phyloP scores from a whole-genome alignment of 1,139 yeast genomes.

The Sporopachydermia cereana region DNA sequence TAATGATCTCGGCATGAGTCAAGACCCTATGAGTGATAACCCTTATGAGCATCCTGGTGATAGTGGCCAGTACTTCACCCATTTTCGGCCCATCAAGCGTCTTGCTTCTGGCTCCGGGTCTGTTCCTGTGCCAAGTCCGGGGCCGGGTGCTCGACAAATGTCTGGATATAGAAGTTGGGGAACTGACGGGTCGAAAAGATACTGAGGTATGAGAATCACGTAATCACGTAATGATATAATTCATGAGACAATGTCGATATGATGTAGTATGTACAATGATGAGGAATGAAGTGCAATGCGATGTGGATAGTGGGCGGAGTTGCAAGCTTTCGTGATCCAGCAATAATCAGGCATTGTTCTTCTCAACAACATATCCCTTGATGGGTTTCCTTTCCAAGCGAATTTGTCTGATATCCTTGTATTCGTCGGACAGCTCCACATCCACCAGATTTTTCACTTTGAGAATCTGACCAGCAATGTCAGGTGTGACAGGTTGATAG shows the following conservation, averaged over 20 bases:
- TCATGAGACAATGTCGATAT: too few species aligned
- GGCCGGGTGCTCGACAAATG: neutral
- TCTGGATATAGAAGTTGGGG: conserved; percentile 2
- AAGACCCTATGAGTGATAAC: neutral
- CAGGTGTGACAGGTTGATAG: conserved; percentile 63
- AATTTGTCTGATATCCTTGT: conserved; percentile 16
- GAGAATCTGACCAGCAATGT: conserved; percentile 76
- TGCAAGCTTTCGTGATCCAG: neutral
- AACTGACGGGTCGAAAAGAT: too few species aligned
- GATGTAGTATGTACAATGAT: too few species aligned
- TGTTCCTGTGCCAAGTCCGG: conserved; percentile 3
- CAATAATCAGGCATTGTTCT: neutral
- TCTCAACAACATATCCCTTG: conserved; percentile 3
- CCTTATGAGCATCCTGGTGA: neutral
- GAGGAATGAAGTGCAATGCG: too few species aligned
- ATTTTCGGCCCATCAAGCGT: neutral
- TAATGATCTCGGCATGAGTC: neutral
- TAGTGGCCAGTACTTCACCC: neutral
- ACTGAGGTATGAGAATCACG: too few species aligned
- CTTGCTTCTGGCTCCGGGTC: conserved; percentile 5
- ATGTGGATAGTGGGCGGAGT: conserved; percentile 5
- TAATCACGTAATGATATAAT: too few species aligned
- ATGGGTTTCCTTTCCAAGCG: neutral
- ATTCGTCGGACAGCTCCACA: conserved; percentile 59
- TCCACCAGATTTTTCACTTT: conserved; percentile 81